Conservation (phyloP, 2,329 filamentous ascomycete species). For the Phialophora expanda region DNA sequence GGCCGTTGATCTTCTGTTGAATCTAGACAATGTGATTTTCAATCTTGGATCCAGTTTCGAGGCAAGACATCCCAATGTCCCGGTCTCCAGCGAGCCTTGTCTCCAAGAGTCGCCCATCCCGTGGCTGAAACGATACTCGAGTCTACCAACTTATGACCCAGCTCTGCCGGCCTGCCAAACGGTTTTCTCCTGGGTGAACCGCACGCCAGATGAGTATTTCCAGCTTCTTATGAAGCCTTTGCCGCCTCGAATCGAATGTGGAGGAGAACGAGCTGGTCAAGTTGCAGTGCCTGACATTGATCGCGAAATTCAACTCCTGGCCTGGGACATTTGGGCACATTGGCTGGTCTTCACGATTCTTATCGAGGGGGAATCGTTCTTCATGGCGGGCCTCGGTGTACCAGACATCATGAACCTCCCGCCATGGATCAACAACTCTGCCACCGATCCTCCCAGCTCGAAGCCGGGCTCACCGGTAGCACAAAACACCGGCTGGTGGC, state of each 20-base stretch:
- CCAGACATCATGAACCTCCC: conserved; percentile 22
- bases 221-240: conserved; percentile 6
- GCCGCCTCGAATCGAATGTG: neutral
- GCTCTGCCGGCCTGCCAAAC: conserved; percentile 1
- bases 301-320: conserved; percentile 22
- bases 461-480: neutral
- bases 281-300: neutral
- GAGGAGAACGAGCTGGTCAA: neutral
- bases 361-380: conserved; percentile 21
- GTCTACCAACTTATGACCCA: conserved; percentile 13
- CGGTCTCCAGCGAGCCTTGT: neutral
- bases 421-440: neutral
- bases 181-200: conserved; percentile 23
- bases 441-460: neutral
- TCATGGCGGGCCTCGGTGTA: conserved; percentile 14
- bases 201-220: conserved; percentile 16
- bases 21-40: conserved; percentile 7
- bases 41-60: neutral
- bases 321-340: conserved; percentile 27
- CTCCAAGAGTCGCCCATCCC: neutral
- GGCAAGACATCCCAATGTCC: neutral
- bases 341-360: conserved; percentile 27
- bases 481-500: conserved; percentile 13
- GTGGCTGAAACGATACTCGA: conserved; percentile 16
- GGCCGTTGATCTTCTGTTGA: conserved; percentile 14